Evolutionary conservation across 1,284 basidiomycete genomes (phyloP), one percentile per base, ranked within the genome.

Genomic region (Boletus calvinii): DNA sequence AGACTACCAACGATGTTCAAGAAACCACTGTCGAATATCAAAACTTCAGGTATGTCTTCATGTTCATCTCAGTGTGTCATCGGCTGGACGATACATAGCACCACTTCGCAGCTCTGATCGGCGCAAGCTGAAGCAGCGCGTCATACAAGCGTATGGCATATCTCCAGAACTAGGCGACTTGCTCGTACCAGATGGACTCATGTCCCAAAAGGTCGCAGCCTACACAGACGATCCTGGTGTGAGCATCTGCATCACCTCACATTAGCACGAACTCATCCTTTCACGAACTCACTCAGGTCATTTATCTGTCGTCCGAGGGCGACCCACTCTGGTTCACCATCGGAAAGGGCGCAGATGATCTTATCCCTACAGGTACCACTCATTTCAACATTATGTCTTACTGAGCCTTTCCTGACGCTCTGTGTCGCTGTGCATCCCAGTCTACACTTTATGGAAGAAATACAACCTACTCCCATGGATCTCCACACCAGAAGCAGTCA

Each of bases 321-420:
- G 83, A 91, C 62, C 90, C 91, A 1, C 71, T 94, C 20, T 94
- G 92, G 90, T 90, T 94, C 66, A 81, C 82, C 0, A 67, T 89
- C 30, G 89, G 88, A 35, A 87, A 85, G 67, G 78, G 74, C 50
- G 77, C 74, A 52, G 80, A 80, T 51, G 83, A 80, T 56, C 74
- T 89, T 26, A 79, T 92, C 38, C 90, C 90, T 11, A 88, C 89
- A 37, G 72, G 85, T 83, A 59, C 12, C 62, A 55, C 41, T 52
- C 34, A 10, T 12, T 47, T 45, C 12, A 9, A 38, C 42, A 29
- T 44, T 26, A 4, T 31, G 12, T 32, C 22, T 36, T 7, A n/a
- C 35, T 24, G 2, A 35, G 5, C 6, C 12, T 6, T 24, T 5
- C 37, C 47, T 61, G 17, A 54, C 39, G 6, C 7, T n/a, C 30